Base-by-base conservation (phyloP, 176 grass and related monocot genomes). In the Alopecurus myosuroides region DNA sequence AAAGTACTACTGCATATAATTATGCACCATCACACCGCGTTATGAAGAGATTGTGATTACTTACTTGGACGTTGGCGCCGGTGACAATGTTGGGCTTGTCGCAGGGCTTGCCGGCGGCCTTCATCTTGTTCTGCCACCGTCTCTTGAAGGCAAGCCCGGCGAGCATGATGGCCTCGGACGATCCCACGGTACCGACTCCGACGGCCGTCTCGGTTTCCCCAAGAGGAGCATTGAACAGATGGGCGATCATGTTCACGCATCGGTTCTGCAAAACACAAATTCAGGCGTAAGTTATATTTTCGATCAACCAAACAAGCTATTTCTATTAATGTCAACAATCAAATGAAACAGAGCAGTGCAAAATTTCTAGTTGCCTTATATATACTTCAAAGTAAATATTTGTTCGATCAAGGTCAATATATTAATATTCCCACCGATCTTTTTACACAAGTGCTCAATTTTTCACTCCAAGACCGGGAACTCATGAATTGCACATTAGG, bases 21-120 rank as follows among this genome's bases (percentile, higher is more conserved):
- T 29, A 41, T 3, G 36, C 56, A 22, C 36, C 35, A 2, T 6
- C 14, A 15, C 4, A 37, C 22, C 19, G 1, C 3, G 56, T 45
- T 41, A 11, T 9, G 12, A 11, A n/a, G 36, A 78, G 7, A 3
- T 8, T 50, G 33, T 61, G 49, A 39, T 12, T 33, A 18, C 36
- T 62, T 88, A 91, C 91, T 18, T 97, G 94, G 17, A 97, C 91
- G 10, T 97, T 97, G 53, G 94, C 94, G 62, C 94, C 94, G 19
- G 94, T 94, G 76, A 97, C 92, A 5, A 97, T 97, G 88, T 97
- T 97, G 9, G 94, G 94, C 67, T 92, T 97, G 94, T 97, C 94
- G 71, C 46, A 97, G 71, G 92, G 92, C 92, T 94, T 92, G 18
- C 94, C 94, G 30, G 84, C 87, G 1, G 82, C 94, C 82, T 70